Evolutionary conservation across 805 yeast species (phyloP), one percentile per base, ranked within the genome.

Genomic region (Teunomyces gatunensis): DNA sequence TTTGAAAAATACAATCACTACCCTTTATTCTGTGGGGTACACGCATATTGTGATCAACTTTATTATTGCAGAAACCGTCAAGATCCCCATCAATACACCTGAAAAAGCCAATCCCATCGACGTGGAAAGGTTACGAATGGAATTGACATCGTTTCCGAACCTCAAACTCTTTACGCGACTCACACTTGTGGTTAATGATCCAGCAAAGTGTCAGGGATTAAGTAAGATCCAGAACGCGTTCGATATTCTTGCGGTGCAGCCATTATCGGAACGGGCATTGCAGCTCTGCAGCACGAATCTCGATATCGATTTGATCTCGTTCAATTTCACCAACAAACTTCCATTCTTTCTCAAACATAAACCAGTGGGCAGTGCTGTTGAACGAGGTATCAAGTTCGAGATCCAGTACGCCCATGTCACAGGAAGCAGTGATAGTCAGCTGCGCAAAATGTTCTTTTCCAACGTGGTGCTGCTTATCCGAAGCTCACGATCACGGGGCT

Each of bases 271-370:
- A 61, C 85, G 83, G 61, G 87, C 90, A 4, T 70, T 94, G 12
- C 83, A 86, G 42, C 69, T 85, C 44, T 85, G 94, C 2, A 82
- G 90, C 17, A 75, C 89, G 1, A 81, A 82, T 48, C 70, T 90
- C 40, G 97, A 90, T 49, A 74, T 91, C 37, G 98, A 94, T 67
- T 50, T 94, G 21, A 78, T 94, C 15, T 82, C 96, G 0, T 76
- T 94, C 46, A 83, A 86, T 45, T 78, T 85, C 61, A 67, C 78
- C 21, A 71, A 74, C 37, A 78, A 88, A 48, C 66, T 89, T 42
- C 92, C 96, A 0, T 84, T 81, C 52, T 88, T 83, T 61, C 69
- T 94, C 54, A 86, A 86, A 56, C 96, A 90, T 68, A 89, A 90
- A 57, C 81, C 89, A 1, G 75, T 89, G 6, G 87, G 96, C 37